Percentiles rank a stretch among this genome's conserved stretches.
These are phyloP conservation scores for Diaporthe sp. DNA, from an alignment of 2,329 filamentous ascomycete genomes.

Conservation along the genomic window DNA sequence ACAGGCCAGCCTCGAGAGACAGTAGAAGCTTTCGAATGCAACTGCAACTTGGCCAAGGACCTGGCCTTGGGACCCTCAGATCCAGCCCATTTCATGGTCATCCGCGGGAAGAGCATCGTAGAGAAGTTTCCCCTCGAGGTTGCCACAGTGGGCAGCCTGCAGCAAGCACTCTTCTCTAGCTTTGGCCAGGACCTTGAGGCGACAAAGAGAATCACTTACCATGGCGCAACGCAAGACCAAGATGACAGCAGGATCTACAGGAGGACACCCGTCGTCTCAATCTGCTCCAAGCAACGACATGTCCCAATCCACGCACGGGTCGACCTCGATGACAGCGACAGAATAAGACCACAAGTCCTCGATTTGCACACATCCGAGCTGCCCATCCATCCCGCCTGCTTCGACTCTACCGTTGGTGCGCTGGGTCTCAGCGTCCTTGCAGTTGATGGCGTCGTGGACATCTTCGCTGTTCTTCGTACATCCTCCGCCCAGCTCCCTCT, in stretches of 20 bases:
- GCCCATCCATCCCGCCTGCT: slow-evolving; percentile 22
- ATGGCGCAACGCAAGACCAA: not conserved
- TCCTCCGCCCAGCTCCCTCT: not conserved
- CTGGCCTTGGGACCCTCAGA: not conserved
- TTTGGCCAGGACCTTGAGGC: slow-evolving; percentile 13
- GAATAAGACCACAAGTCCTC: not conserved
- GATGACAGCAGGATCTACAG: not conserved
- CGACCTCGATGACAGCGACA: not conserved
- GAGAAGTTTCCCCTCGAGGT: not conserved
- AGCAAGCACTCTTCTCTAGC: not conserved
- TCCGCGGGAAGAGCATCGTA: slow-evolving; percentile 19
- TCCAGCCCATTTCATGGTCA: not conserved
- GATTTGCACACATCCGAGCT: slow-evolving; percentile 23
- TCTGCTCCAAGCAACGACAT: slow-evolving; percentile 26
- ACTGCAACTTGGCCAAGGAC: slow-evolving; percentile 5
- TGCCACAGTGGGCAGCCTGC: not conserved
- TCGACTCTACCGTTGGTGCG: not conserved
- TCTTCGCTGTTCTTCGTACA: slow-evolving; percentile 8
- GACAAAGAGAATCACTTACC: not conserved
- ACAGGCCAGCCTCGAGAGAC: not conserved
- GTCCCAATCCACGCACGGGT: not conserved
- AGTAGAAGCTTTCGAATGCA: slow-evolving; percentile 15
- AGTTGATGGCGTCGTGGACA: not conserved
- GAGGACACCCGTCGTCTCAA: slow-evolving; percentile 10
- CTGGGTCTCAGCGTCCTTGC: not conserved